These are phyloP conservation scores for Peronosclerospora sorghi DNA, from an alignment of 352 stramenopile species.

Conservation along the genomic window DNA sequence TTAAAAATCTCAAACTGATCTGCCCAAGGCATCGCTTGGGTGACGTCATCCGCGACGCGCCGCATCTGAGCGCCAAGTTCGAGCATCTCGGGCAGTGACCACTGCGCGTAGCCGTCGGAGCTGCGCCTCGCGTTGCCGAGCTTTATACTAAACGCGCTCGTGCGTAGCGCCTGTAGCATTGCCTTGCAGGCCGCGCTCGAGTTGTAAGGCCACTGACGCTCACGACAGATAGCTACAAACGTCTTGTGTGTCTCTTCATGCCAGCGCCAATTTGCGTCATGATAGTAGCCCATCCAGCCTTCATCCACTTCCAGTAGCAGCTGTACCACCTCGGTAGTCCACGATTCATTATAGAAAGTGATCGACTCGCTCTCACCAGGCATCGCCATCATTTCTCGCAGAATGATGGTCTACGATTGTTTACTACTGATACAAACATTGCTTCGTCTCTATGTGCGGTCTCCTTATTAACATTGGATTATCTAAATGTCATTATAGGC, in stretches of 20 bases:
- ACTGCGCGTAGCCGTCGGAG: constrained; percentile 13
- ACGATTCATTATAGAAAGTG: constrained; percentile 10
- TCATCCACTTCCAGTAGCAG: constrained; percentile 22
- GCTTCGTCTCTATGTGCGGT: not conserved
- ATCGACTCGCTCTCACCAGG: constrained; percentile 1
- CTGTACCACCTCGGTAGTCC: constrained; percentile 11
- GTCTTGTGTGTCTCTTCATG: constrained; percentile 10
- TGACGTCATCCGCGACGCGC: constrained; percentile 3
- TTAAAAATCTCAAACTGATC: constrained; percentile 7
- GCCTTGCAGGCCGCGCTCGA: constrained; percentile 6
- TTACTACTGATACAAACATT: not conserved
- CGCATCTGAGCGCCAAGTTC: constrained; percentile 18
- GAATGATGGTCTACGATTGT: too few species aligned
- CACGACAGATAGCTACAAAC: constrained; percentile 5
- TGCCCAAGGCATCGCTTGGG: constrained; percentile 3
- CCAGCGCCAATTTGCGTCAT: constrained; percentile 12
- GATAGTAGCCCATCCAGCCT: constrained; percentile 14
- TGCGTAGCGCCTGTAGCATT: constrained; percentile 13
- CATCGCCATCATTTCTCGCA: not conserved
- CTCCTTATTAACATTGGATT: constrained; percentile 5
- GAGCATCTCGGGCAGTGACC: constrained; percentile 17
- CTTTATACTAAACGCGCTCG: constrained; percentile 13
- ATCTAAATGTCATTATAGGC: too few species aligned
- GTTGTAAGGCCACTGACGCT: constrained; percentile 14
- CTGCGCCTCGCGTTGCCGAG: constrained; percentile 7